Evolutionary conservation across 805 yeast species (phyloP), one percentile per base, ranked within the genome.

Genomic region (Metschnikowia peoriensis): DNA sequence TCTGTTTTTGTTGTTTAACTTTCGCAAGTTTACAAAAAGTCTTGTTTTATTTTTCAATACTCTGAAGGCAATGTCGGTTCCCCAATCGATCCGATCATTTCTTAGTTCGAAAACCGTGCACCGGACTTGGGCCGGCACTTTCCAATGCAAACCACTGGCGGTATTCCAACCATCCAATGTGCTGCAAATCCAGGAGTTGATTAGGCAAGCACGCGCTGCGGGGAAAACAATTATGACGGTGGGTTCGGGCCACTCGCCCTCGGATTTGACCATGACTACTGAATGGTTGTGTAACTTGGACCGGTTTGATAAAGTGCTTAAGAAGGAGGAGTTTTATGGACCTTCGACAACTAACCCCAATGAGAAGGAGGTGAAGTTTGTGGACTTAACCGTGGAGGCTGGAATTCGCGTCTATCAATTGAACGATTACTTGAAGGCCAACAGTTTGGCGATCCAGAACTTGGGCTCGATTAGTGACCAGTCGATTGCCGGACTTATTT

Each of bases 161-260:
- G 88, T 80, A 62, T 85, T 89, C 67, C 96, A 90, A 70, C 99
- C 99, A 0, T 64, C 70, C 1, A 72, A 76, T 7, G 64, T 88
- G 6, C 88, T 82, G n/a, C 88, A 92, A 60, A 84, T 93, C 46
- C 75, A 76, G 51, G 76, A 71, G 16, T 75, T 93, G 50, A 89
- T 93, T 32, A 74, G 79, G 37, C 75, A 76, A 52, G 98, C 98
- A 4, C 73, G 80, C 44, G 63, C 70, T 44, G 65, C 73, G 27
- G 72, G 77, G 16, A 86, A 83, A 59, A 88, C 96, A 15, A 71
- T 93, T 50, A 85, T 88, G 78, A 82, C 88, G 1, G 92, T 89
- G 8, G 99, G 99, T 0, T 83, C 96, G 0, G 97, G 97, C 34
- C 98, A 94, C 66, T 91, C 97, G 7, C 99, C 99, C 0, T 87